Evolutionary conservation across 345 rosid species (phyloP), one percentile per base, ranked within the genome.

Genomic region (Lumnitzera racemosa): DNA sequence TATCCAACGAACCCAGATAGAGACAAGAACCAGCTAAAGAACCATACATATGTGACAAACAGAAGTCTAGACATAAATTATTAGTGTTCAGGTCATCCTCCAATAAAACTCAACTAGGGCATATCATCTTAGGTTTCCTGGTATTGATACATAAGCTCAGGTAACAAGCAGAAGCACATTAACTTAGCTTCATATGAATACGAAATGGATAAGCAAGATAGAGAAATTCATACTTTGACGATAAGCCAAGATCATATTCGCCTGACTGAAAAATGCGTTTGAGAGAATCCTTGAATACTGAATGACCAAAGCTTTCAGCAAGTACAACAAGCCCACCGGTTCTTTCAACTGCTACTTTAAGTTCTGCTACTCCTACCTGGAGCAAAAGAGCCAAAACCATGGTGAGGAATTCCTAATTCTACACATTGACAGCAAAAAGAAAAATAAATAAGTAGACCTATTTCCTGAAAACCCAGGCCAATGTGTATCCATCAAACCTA

Each of bases 281-380:
- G 49, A 94, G 84, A 56, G 99, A 90, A 66, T 90, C 88, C 78
- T 76, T 90, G 70, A 87, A 90, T 51, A 94, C 97, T 24, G 95
- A 76, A 70, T 90, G 97, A 61, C 95, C 97, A 81, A 94, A 94
- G 78, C 99, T 94, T 79, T 94, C 99, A 53, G 99, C 89, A 75
- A 94, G 99, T 77, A 90, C 96, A 54, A 94, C 90, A 70, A 90
- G 83, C 14, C 99, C 99, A 56, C 99, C 97, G 23, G 97, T 88
- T 80, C 76, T 80, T 74, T 94, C 99, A 55, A 94, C 83, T 25
- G 90, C 90, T 71, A 94, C 87, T 88, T 81, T 90, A 55, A 94
- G 82, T 80, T 94, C 99, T 51, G 96, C 91, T 72, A 94, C 77
- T 53, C 99, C 99, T 43, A 94, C 96, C 99, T 90, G 73, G 57